A percentile compares a stretch with the other conserved stretches of the same genome.
phyloP scores from a whole-genome alignment of 2,329 filamentous ascomycete species.

The Sphaerulina musiva region DNA sequence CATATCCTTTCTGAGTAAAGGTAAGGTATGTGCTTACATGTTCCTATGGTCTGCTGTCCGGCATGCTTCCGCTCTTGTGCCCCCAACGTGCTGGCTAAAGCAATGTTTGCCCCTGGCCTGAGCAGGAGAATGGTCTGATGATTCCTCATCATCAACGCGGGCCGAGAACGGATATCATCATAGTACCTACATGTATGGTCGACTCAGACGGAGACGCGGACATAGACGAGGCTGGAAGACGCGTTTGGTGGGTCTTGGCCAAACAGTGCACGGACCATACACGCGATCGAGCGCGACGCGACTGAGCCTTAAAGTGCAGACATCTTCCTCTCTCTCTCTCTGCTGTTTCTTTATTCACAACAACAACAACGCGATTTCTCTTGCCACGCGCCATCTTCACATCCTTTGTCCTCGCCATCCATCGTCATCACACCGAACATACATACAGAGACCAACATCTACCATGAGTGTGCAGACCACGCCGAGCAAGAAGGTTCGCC shows the following conservation, averaged over 20 bases:
- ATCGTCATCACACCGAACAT: constrained; percentile 14
- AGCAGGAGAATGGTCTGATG: constrained; percentile 4
- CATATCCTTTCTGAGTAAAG: no score
- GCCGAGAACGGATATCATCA: neutral
- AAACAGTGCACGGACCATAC: constrained; percentile 5
- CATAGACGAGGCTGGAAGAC: constrained; percentile 8
- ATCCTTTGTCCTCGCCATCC: constrained; percentile 11
- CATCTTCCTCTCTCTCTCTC: constrained; percentile 1
- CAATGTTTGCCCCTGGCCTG: neutral
- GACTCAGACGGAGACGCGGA: no score
- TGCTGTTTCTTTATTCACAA: constrained; percentile 12
- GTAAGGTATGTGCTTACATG: neutral
- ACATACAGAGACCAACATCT: constrained; percentile 10
- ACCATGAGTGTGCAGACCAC: constrained; percentile 60
- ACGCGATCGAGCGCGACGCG: neutral
- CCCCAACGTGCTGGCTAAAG: neutral
- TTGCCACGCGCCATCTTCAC: constrained; percentile 9
- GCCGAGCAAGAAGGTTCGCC: constrained; percentile 63
- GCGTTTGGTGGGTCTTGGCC: constrained; percentile 9
- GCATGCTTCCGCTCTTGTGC: neutral
- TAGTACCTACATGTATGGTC: no score
- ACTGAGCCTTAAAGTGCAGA: constrained; percentile 6
- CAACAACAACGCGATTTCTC: constrained; percentile 5
- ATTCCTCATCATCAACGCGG: constrained; percentile 1
- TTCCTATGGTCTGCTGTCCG: neutral